Conservation (phyloP, 192 early-diverging fungal species). For the Coemansia sp. region DNA sequence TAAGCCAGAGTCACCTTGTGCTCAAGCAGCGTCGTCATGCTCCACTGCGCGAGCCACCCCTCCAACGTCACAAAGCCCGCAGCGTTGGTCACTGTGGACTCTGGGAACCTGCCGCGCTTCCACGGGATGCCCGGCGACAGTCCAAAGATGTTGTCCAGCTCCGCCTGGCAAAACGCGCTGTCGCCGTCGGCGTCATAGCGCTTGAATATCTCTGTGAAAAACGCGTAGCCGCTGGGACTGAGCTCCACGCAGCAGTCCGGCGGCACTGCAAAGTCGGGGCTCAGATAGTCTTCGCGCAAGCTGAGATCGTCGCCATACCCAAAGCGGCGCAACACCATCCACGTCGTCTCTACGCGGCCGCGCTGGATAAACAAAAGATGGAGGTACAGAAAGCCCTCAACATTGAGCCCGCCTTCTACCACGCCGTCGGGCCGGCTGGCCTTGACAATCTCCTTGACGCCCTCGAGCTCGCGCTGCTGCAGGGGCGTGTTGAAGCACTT, state of each 20-base stretch:
- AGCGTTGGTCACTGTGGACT: constrained; percentile 87
- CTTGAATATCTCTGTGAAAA: constrained; percentile 93
- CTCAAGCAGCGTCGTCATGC: constrained; percentile 95
- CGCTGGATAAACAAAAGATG: constrained; percentile 97
- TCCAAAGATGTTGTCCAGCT: constrained; percentile 83
- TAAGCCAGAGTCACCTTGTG: constrained; percentile 87
- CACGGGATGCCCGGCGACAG: constrained; percentile 94
- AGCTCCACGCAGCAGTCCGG: constrained; percentile 91
- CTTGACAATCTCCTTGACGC: constrained; percentile 91
- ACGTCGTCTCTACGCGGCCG: constrained; percentile 96
- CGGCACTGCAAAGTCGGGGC: constrained; percentile 83
- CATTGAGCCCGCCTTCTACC: constrained; percentile 79
- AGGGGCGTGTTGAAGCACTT: constrained; percentile 97
- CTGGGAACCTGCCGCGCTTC: constrained; percentile 79
- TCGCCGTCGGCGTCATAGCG: constrained; percentile 96
- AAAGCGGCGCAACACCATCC: constrained; percentile 94
- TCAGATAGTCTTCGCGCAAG: constrained; percentile 86
- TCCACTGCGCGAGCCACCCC: constrained; percentile 99
- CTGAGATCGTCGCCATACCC: constrained; percentile 96
- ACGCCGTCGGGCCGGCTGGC: constrained; percentile 88
- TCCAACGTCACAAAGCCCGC: constrained; percentile 89
- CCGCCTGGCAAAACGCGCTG: constrained; percentile 81
- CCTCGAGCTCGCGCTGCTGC: constrained; percentile 92
- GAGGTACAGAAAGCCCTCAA: constrained; percentile 89
- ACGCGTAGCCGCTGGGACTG: constrained; percentile 89